Evolutionary conservation across 768 basidiomycete genomes (phyloP), one percentile per base, ranked within the genome.

Genomic region (Leucocoprinus leucothites): DNA sequence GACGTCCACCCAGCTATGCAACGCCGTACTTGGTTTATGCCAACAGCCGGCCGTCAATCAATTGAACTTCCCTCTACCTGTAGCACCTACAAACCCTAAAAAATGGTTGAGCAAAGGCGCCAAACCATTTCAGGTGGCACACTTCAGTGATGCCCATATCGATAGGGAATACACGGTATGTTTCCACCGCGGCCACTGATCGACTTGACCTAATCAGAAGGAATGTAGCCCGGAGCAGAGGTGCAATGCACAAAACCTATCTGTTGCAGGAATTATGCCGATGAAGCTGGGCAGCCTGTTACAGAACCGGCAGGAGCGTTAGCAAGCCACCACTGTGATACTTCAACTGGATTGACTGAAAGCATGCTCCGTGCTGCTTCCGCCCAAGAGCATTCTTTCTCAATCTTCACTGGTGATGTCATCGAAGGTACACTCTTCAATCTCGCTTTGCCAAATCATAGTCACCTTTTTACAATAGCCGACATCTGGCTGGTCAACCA

Each of bases 331-430:
- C 67, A 76, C 42, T 86, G 85, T 59, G 85, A 86, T 61, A 73
- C 80, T 0, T 79, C 84, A 2, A 65, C 72, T 0, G 61, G 64
- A 1, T 69, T 86, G 25, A 75, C 75, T 0, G 72, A 79, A 16
- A 80, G 77, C 36, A 77, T 84, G 78, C 67, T 85, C 2, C 61
- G 67, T 14, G 73, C 74, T 14, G 72, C 80, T 11, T 67, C 76
- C 35, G 51, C 63, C 5, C 60, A 69, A 35, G 67, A 69, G n/a
- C 72, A 72, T 13, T 63, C 65, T 8, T 84, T 83, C 63, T 74
- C 80, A 3, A 76, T 87, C 31, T 86, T 85, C 60, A 87, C 84
- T 3, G 85, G 84, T 5, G 84, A 86, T 62, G 79, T 85, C 5
- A 75, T 85, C 3, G 83, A 85, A 67, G 79, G 82, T 81, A 48